A percentile compares a stretch with the other conserved stretches of the same genome.
Conservation (phyloP, 1,139 yeast genomes). For the Keqinozyma sinolaborantium region DNA sequence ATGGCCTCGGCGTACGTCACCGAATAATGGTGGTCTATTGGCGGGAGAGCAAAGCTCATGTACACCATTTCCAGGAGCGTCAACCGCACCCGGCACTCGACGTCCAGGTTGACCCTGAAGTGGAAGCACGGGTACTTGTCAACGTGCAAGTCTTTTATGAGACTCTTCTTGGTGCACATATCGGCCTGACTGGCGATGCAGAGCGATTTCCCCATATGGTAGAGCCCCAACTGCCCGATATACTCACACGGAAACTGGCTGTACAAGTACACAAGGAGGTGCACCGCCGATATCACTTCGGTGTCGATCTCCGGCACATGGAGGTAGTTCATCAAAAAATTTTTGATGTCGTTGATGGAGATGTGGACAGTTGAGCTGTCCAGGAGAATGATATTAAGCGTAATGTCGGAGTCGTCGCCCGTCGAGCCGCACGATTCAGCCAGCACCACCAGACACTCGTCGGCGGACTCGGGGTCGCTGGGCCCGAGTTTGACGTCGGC, state of each 20-base stretch:
- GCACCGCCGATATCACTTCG: constrained; percentile 14
- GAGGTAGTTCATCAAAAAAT: constrained; percentile 1
- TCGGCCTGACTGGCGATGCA: constrained; percentile 9
- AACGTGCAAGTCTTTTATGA: constrained; percentile 8
- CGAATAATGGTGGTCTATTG: background rate
- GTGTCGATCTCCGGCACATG: constrained; percentile 1
- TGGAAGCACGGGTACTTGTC: constrained; percentile 12
- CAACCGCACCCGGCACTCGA: background rate
- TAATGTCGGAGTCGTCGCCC: background rate
- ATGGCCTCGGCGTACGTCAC: background rate
- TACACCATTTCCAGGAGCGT: background rate
- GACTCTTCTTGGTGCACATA: constrained; percentile 3
- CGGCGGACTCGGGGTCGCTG: constrained; percentile 5
- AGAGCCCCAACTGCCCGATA: constrained; percentile 14
- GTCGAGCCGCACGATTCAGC: constrained; percentile 1
- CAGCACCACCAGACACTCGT: constrained; percentile 4
- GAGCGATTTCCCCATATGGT: constrained; percentile 17
- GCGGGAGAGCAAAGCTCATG: background rate
- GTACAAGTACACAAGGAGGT: constrained; percentile 17
- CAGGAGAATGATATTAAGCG: background rate
- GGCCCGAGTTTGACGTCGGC: constrained; percentile 7
- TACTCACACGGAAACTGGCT: constrained; percentile 3
- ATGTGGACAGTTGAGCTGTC: background rate
- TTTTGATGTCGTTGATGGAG: background rate
- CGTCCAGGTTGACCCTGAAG: constrained; percentile 2